These are phyloP conservation scores for Plectosphaerella plurivora DNA, from an alignment of 2,329 filamentous ascomycete species.

Conservation along the genomic window DNA sequence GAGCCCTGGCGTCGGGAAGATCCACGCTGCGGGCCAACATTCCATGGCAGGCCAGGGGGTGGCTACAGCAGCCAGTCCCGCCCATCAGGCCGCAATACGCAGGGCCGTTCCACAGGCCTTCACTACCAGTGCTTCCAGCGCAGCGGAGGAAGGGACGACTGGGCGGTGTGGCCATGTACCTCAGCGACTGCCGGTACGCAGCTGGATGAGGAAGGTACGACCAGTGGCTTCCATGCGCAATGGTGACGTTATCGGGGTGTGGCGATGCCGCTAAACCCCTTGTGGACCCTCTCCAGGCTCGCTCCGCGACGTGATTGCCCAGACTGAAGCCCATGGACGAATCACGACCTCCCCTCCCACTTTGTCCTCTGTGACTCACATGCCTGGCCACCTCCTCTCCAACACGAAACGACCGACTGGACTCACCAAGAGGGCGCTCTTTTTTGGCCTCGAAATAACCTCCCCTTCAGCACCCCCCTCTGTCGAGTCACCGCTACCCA, in stretches of 20 bases:
- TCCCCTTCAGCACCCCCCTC: neutral
- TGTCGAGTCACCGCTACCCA: neutral
- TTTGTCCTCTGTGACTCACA: neutral
- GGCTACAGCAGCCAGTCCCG: too few species aligned
- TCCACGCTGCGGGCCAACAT: too few species aligned
- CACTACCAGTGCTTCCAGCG: neutral
- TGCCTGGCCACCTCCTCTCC: neutral
- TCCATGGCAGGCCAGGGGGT: too few species aligned
- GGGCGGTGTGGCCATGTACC: too few species aligned
- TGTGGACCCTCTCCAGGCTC: neutral
- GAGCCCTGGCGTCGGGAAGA: too few species aligned
- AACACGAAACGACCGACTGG: neutral
- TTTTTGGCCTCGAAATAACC: neutral
- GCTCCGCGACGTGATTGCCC: neutral
- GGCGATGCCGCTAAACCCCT: constrained; percentile 3
- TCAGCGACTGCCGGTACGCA: too few species aligned
- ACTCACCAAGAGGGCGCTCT: neutral
- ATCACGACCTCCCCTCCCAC: neutral
- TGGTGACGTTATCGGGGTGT: constrained; percentile 8
- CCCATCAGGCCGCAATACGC: too few species aligned
- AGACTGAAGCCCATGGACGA: neutral
- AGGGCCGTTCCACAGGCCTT: too few species aligned
- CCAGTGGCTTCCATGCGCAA: neutral
- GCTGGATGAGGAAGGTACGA: too few species aligned
- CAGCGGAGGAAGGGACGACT: neutral